A percentile compares a stretch with the other conserved stretches of the same genome.
These are phyloP conservation scores for Cicer judaicum DNA, from an alignment of 306 rosid genomes.

Conservation along the genomic window DNA sequence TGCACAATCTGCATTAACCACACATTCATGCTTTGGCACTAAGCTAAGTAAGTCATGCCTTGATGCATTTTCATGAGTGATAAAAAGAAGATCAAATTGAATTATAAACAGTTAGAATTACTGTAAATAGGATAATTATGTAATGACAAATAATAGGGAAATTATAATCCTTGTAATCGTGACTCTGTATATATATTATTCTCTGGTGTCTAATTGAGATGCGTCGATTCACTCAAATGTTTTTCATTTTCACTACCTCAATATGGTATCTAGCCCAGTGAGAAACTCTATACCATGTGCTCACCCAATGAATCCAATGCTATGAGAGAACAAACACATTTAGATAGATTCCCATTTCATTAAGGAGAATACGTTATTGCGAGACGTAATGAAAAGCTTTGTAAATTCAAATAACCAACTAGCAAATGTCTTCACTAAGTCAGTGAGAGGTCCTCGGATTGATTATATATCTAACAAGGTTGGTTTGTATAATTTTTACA, in stretches of 20 bases:
- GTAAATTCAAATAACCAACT: background rate
- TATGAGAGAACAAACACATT: background rate
- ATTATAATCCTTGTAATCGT: background rate
- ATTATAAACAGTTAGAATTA: background rate
- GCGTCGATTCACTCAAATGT: background rate
- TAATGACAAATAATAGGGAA: background rate
- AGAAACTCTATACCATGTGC: background rate
- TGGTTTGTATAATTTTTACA: background rate
- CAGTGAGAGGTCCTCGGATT: background rate
- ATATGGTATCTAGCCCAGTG: background rate
- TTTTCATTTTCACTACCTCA: background rate
- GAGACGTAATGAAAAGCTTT: background rate
- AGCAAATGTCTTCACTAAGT: background rate
- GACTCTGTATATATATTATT: background rate
- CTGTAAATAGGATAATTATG: background rate
- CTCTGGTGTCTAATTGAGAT: background rate
- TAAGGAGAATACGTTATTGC: background rate
- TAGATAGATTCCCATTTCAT: background rate
- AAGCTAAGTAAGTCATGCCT: constrained; percentile 29
- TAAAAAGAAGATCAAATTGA: constrained; percentile 21
- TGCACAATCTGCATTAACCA: constrained; percentile 74
- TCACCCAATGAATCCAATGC: background rate
- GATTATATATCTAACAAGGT: background rate
- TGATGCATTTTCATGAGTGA: constrained; percentile 30
- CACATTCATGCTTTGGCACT: constrained; percentile 44